Percentiles rank a stretch among this genome's conserved stretches.
These are phyloP conservation scores for Agrocybe pediades DNA, from an alignment of 768 basidiomycete genomes.

Conservation along the genomic window DNA sequence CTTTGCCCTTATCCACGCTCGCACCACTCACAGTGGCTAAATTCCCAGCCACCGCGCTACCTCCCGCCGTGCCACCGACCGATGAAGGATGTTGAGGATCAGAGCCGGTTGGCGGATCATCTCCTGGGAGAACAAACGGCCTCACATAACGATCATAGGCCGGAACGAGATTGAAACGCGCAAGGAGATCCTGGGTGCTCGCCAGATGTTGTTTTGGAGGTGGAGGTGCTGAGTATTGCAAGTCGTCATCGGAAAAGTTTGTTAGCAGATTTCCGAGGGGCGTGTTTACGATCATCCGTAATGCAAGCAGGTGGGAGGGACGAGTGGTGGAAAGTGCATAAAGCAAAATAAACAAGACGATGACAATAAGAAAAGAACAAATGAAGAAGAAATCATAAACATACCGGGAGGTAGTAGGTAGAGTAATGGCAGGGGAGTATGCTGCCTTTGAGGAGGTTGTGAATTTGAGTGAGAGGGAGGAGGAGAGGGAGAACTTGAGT, in stretches of 20 bases:
- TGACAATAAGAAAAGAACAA: conserved; percentile 12
- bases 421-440: conserved; percentile 29
- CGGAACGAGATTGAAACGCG: conserved; percentile 66
- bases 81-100: not conserved
- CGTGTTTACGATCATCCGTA: not conserved
- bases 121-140: conserved; percentile 35
- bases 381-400: too few species aligned
- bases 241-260: not conserved
- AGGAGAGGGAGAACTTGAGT: conserved; percentile 15
- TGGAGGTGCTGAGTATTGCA: conserved; percentile 29
- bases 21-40: not conserved
- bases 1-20: conserved; percentile 50
- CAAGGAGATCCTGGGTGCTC: conserved; percentile 80
- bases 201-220: conserved; percentile 52
- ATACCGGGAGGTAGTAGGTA: conserved; percentile 46
- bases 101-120: conserved; percentile 6
- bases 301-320: not conserved
- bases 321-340: not conserved
- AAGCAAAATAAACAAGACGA: conserved; percentile 1
- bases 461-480: conserved; percentile 27
- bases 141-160: conserved; percentile 86
- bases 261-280: not conserved
- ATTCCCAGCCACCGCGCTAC: not conserved
- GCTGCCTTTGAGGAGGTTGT: conserved; percentile 29
- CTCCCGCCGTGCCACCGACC: conserved; percentile 10